phyloP scores from a whole-genome alignment of 805 yeast genomes.

The Myxozyma sirexii region DNA sequence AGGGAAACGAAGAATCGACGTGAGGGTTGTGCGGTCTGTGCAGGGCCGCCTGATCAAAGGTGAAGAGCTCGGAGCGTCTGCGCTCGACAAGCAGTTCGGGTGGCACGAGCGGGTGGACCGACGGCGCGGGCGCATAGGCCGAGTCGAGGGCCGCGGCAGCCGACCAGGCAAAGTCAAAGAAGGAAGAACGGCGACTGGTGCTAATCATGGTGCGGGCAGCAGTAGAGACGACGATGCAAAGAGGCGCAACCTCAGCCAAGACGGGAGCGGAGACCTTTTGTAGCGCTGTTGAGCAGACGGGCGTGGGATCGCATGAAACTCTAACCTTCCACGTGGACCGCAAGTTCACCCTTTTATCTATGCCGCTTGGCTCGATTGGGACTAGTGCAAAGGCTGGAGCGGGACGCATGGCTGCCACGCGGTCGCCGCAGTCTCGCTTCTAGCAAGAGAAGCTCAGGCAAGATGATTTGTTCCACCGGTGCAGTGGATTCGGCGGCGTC shows the following conservation, averaged over 20 bases:
- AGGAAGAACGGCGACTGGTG: conserved; percentile 18
- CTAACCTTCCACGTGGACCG: conserved; percentile 8
- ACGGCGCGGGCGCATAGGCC: conserved; percentile 8
- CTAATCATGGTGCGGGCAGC: not conserved
- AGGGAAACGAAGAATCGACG: not conserved
- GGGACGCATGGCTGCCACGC: conserved; percentile 12
- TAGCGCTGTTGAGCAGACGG: conserved; percentile 1
- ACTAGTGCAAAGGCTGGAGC: not conserved
- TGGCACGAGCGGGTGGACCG: not conserved
- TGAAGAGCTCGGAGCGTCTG: conserved; percentile 12
- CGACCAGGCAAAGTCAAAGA: conserved; percentile 29
- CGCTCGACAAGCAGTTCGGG: conserved; percentile 13
- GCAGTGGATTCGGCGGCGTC: no score
- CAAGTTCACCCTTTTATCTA: not conserved
- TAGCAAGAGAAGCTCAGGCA: no score
- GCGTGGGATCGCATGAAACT: not conserved
- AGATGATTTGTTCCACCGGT: no score
- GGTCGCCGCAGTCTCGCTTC: conserved; percentile 18
- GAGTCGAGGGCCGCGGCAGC: conserved; percentile 10
- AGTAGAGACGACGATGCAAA: not conserved
- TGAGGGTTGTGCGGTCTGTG: not conserved
- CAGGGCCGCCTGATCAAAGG: conserved; percentile 2
- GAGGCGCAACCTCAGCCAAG: not conserved
- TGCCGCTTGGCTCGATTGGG: not conserved
- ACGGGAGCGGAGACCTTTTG: not conserved